These are phyloP conservation scores for Sclerotinia glacialis DNA, from an alignment of 2,329 filamentous ascomycete species.

Conservation along the genomic window DNA sequence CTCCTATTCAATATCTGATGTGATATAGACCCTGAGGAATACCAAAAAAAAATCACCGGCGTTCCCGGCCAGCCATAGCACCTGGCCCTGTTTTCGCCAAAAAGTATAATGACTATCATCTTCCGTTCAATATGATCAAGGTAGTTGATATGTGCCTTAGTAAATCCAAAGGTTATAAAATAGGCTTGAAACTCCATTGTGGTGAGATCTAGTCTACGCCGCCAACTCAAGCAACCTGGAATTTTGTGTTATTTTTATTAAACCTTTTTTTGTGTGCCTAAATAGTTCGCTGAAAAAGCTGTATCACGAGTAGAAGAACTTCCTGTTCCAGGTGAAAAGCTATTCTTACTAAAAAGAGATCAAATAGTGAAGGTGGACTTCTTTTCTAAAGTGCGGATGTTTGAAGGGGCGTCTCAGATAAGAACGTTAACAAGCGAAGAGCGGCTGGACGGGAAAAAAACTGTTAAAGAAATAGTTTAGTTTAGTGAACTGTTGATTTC, in stretches of 20 bases:
- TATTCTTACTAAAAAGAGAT: not conserved
- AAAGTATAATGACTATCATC: not conserved
- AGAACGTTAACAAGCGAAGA: not conserved
- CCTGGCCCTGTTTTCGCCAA: not conserved
- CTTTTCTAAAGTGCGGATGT: not conserved
- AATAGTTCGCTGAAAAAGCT: no score
- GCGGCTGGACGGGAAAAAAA: not conserved
- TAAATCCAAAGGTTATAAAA: no score
- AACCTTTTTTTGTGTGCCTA: no score
- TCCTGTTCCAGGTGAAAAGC: not conserved
- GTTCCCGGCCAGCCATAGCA: not conserved
- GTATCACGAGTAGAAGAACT: not conserved
- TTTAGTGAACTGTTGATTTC: not conserved
- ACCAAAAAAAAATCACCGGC: not conserved
- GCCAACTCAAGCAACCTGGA: not conserved
- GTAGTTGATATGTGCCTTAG: not conserved
- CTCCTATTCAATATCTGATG: not conserved
- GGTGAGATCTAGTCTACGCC: not conserved
- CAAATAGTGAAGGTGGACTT: not conserved
- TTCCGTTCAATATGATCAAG: not conserved
- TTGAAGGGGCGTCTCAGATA: not conserved
- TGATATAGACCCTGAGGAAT: not conserved
- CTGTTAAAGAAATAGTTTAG: not conserved
- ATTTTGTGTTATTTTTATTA: not conserved
- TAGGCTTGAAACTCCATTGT: not conserved